Conservation (phyloP, 1,284 basidiomycete species). For the Malassezia japonica region DNA sequence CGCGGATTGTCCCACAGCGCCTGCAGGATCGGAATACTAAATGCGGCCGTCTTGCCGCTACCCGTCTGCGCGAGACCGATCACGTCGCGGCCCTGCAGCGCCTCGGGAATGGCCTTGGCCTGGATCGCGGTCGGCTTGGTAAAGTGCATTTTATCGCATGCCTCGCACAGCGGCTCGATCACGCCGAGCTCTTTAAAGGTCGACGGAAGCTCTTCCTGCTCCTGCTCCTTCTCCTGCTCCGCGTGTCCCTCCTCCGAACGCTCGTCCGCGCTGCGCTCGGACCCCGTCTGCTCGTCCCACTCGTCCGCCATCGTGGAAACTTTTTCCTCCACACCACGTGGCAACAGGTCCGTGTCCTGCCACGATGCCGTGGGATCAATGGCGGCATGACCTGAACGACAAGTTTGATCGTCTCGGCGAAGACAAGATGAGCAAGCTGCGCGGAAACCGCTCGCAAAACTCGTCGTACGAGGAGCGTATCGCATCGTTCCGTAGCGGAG, state of each 20-base stretch:
- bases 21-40: slow-evolving; percentile 89
- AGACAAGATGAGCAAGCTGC: slow-evolving; percentile 5
- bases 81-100: slow-evolving; percentile 81
- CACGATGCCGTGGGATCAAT: slow-evolving; percentile 11
- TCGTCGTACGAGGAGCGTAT: slow-evolving; percentile 13
- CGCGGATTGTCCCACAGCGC: slow-evolving; percentile 92
- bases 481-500: slow-evolving; percentile 5
- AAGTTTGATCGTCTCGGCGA: slow-evolving; percentile 13
- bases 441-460: not conserved
- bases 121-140: slow-evolving; percentile 88
- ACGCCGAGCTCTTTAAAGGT: slow-evolving; percentile 62
- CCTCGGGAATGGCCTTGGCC: slow-evolving; percentile 74
- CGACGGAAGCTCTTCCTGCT: no score
- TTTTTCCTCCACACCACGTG: not conserved
- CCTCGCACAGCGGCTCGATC: slow-evolving; percentile 77
- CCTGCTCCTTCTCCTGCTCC: no score
- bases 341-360: not conserved
- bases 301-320: not conserved
- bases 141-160: slow-evolving; percentile 72
- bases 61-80: slow-evolving; percentile 97
- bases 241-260: no score
- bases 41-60: slow-evolving; percentile 95
- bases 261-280: no score
- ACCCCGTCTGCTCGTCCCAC: not conserved
- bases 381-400: slow-evolving; percentile 14